Evolutionary conservation across 2,329 filamentous ascomycete species (phyloP).

Genomic region (Phialemonium atrogriseum): DNA sequence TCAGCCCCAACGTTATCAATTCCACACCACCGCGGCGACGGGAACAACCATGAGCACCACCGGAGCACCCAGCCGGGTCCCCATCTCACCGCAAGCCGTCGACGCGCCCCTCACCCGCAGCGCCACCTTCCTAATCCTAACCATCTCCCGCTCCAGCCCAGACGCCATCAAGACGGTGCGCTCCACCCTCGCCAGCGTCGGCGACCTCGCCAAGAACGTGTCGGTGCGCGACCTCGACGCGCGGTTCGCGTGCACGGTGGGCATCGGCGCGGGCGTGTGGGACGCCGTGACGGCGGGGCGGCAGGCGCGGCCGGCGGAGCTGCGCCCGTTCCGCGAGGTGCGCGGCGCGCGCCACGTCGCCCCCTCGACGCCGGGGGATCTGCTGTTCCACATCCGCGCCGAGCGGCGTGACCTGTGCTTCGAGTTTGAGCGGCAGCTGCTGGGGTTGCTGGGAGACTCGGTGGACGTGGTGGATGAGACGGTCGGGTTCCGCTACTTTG

Average conservation of each 20-base stretch:
- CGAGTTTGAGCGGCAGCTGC: conserved; percentile 48
- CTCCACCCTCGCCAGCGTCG: conserved; percentile 33
- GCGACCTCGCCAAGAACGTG: conserved; percentile 55
- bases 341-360: conserved; percentile 41
- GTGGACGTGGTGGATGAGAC: conserved; percentile 44
- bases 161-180: conserved; percentile 31
- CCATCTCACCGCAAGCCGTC: conserved; percentile 34
- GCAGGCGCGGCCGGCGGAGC: conserved; percentile 38
- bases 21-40: neutral
- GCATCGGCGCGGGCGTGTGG: conserved; percentile 45
- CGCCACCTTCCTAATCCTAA: conserved; percentile 45
- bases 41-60: neutral
- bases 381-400: conserved; percentile 50
- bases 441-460: conserved; percentile 36
- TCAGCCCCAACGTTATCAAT: too few relatives aligned
- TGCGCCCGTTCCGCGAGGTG: conserved; percentile 40
- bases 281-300: conserved; percentile 29
- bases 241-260: conserved; percentile 42
- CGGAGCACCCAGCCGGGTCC: neutral
- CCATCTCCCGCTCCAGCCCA: conserved; percentile 22
- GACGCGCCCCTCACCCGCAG: conserved; percentile 42
- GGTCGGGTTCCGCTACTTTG: conserved; percentile 50
- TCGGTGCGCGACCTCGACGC: conserved; percentile 54
- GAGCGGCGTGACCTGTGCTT: conserved; percentile 49
- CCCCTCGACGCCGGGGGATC: conserved; percentile 45